Evolutionary conservation across 179 eudicot genomes (phyloP).

Genomic region (Dionaea muscipula): DNA sequence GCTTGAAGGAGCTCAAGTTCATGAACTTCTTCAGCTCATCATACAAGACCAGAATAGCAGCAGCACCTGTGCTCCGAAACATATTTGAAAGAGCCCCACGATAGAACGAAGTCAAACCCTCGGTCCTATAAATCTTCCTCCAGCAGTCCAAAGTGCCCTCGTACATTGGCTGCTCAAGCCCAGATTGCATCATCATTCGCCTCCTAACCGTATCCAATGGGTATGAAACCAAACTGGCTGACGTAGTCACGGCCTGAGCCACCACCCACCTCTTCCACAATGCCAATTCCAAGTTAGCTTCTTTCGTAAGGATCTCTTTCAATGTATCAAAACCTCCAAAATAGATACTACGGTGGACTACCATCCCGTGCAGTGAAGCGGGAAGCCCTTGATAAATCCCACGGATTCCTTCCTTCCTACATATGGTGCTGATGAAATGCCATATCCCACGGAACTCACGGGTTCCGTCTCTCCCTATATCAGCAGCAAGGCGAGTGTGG

Average conservation of each 20-base stretch:
- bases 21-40: slow-evolving; percentile 83
- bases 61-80: slow-evolving; percentile 92
- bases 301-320: slow-evolving; percentile 55
- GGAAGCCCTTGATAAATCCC: slow-evolving; percentile 93
- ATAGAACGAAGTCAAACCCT: slow-evolving; percentile 68
- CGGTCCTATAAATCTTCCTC: slow-evolving; percentile 61
- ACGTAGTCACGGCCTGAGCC: slow-evolving; percentile 80
- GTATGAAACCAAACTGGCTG: slow-evolving; percentile 79
- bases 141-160: slow-evolving; percentile 66
- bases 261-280: slow-evolving; percentile 85
- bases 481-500: slow-evolving; percentile 90
- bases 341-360: slow-evolving; percentile 74
- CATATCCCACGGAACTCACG: slow-evolving; percentile 69
- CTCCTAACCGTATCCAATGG: slow-evolving; percentile 90
- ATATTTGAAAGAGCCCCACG: slow-evolving; percentile 82
- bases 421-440: slow-evolving; percentile 53
- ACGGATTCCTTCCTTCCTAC: slow-evolving; percentile 44
- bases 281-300: slow-evolving; percentile 38
- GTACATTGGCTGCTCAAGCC: slow-evolving; percentile 58
- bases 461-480: slow-evolving; percentile 46
- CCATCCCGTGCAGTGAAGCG: slow-evolving; percentile 95
- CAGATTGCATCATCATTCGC: slow-evolving; percentile 99
- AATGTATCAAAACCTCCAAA: slow-evolving; percentile 92
- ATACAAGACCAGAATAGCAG: slow-evolving; percentile 84
- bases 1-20: slow-evolving; percentile 33